phyloP scores from a whole-genome alignment of 2,329 filamentous ascomycete genomes.

The Fusarium buxicola region DNA sequence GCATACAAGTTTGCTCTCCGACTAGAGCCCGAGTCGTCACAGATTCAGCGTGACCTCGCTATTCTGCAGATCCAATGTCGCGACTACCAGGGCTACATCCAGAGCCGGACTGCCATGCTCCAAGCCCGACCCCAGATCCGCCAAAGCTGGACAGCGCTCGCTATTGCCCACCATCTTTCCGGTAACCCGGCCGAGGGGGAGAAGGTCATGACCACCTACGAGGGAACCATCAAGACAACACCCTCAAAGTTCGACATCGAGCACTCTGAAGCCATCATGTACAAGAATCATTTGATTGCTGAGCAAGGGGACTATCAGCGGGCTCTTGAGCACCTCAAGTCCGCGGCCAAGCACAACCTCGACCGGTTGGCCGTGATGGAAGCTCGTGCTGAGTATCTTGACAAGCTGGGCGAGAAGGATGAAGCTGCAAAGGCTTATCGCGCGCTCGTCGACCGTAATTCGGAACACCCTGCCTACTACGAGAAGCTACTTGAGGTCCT shows the following conservation, averaged over 20 bases:
- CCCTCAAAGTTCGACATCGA: conserved; percentile 85
- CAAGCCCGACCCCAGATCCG: conserved; percentile 83
- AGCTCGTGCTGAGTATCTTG: conserved; percentile 83
- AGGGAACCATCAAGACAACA: conserved; percentile 87
- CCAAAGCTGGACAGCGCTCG: conserved; percentile 98
- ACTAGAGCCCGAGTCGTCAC: conserved; percentile 91
- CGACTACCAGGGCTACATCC: conserved; percentile 92
- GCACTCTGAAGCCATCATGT: conserved; percentile 92
- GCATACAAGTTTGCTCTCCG: conserved; percentile 96
- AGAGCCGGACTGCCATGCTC: conserved; percentile 89
- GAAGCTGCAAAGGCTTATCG: conserved; percentile 88
- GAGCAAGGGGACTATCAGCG: conserved; percentile 86
- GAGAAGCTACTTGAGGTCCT: conserved; percentile 78
- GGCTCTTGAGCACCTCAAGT: conserved; percentile 87
- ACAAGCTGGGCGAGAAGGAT: conserved; percentile 78
- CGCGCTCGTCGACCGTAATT: conserved; percentile 84
- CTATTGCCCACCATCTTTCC: conserved; percentile 90
- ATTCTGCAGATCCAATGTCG: conserved; percentile 96
- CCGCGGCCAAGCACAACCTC: conserved; percentile 79
- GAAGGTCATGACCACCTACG: conserved; percentile 89
- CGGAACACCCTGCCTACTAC: conserved; percentile 90
- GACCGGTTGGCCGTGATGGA: conserved; percentile 90
- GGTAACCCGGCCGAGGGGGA: conserved; percentile 89
- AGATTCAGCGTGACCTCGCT: conserved; percentile 94
- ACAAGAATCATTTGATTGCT: conserved; percentile 95